These are phyloP conservation scores for Pleurotus tuber-regium DNA, from an alignment of 768 basidiomycete genomes.

Conservation along the genomic window DNA sequence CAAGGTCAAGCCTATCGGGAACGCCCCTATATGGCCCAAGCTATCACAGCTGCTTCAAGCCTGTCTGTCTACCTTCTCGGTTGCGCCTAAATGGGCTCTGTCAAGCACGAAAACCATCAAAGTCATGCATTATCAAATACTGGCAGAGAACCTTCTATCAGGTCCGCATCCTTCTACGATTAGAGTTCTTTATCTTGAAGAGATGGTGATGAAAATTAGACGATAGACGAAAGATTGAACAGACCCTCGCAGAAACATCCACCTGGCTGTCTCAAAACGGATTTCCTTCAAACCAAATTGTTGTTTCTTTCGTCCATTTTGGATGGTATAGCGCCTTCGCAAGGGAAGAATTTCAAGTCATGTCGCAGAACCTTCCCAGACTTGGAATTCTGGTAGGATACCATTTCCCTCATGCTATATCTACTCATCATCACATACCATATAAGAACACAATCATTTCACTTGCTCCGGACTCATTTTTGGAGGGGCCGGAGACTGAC, in stretches of 20 bases:
- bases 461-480: neutral
- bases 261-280: neutral
- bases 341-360: neutral
- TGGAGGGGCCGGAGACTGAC: neutral
- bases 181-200: too few species aligned
- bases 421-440: neutral
- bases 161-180: too few species aligned
- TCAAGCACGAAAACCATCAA: neutral
- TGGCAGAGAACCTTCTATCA: neutral
- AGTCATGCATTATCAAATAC: neutral
- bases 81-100: neutral
- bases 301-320: neutral
- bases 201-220: too few species aligned
- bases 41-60: neutral
- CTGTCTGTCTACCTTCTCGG: neutral
- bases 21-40: neutral
- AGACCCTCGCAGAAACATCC: neutral
- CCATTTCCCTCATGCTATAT: neutral
- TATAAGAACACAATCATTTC: neutral
- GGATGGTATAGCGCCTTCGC: neutral
- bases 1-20: neutral
- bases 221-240: neutral
- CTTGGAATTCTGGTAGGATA: neutral
- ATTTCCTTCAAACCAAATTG: neutral
- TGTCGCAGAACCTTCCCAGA: neutral